Percentiles rank a stretch among this genome's conserved stretches.
Evolutionary conservation across 805 yeast genomes (phyloP).

Genomic region (Ogataea methylovora): DNA sequence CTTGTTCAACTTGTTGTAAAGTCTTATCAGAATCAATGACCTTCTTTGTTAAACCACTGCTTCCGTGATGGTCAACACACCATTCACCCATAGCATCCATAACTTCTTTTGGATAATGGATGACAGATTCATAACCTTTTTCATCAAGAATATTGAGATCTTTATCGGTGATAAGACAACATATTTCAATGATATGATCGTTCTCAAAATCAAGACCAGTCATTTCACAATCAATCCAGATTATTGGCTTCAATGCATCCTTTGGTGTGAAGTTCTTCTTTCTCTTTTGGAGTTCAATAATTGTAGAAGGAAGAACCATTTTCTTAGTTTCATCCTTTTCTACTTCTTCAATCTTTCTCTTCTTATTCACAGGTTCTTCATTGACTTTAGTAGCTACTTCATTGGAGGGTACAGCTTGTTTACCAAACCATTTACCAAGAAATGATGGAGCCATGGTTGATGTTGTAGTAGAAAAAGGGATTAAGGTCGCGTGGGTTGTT

Average conservation of each 20-base stretch:
- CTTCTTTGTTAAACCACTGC: constrained; percentile 68
- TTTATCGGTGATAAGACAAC: constrained; percentile 86
- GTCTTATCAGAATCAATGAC: constrained; percentile 52
- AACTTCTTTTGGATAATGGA: constrained; percentile 54
- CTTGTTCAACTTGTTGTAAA: constrained; percentile 52
- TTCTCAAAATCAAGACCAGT: constrained; percentile 78
- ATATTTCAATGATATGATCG: constrained; percentile 88
- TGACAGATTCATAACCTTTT: constrained; percentile 72
- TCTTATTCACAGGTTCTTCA: too few relatives aligned
- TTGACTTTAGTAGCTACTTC: too few relatives aligned
- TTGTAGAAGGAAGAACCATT: too few relatives aligned
- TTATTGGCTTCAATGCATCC: constrained; percentile 35
- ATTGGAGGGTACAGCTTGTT: too few relatives aligned
- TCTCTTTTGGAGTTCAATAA: too few relatives aligned
- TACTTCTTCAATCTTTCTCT: too few relatives aligned
- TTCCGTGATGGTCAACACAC: constrained; percentile 80
- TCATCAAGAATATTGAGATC: constrained; percentile 63
- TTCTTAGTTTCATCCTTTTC: too few relatives aligned
- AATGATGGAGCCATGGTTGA: too few relatives aligned
- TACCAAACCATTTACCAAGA: too few relatives aligned
- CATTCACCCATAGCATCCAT: constrained; percentile 79
- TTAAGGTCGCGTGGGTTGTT: too few relatives aligned
- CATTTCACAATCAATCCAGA: constrained; percentile 99
- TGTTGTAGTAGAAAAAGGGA: too few relatives aligned
- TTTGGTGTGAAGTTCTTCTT: too few relatives aligned